These are phyloP conservation scores for Didymella sp. DNA, from an alignment of 2,329 filamentous ascomycete species.

Conservation along the genomic window DNA sequence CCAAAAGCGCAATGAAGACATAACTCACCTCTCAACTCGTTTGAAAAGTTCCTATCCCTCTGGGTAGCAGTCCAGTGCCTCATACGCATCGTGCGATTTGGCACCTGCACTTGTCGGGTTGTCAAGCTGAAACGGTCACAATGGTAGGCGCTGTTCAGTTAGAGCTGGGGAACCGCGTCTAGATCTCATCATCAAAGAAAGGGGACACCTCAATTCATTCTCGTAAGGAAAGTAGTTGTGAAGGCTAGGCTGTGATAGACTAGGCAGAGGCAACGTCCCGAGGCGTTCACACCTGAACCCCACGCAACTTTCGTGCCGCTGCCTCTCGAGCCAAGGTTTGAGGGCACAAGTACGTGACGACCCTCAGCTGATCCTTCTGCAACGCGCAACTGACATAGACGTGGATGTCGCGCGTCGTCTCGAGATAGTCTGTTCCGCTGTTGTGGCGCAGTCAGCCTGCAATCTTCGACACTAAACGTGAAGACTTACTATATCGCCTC, in stretches of 20 bases:
- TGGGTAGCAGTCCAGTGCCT: too few species aligned
- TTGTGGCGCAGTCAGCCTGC: neutral
- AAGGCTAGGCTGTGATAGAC: too few species aligned
- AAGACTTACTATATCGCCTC: constrained; percentile 8
- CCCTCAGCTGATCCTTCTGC: constrained; percentile 12
- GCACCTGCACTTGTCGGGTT: too few species aligned
- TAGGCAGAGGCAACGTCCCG: too few species aligned
- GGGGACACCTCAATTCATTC: neutral
- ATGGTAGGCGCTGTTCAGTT: too few species aligned
- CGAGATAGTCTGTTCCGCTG: constrained; percentile 12
- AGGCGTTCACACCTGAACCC: neutral
- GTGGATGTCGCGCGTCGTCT: constrained; percentile 13
- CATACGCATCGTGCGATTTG: too few species aligned
- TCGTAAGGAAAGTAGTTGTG: too few species aligned
- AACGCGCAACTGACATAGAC: constrained; percentile 20
- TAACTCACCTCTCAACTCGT: too few species aligned
- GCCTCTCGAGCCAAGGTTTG: constrained; percentile 16
- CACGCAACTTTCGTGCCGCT: neutral
- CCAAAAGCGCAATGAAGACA: too few species aligned
- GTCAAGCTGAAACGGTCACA: too few species aligned
- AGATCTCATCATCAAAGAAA: neutral
- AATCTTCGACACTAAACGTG: neutral
- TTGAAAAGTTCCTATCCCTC: too few species aligned
- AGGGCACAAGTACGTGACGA: constrained; percentile 19
- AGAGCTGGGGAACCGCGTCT: too few species aligned